Conservation (phyloP, 768 basidiomycete genomes). For the Lactifluus echinatus region DNA sequence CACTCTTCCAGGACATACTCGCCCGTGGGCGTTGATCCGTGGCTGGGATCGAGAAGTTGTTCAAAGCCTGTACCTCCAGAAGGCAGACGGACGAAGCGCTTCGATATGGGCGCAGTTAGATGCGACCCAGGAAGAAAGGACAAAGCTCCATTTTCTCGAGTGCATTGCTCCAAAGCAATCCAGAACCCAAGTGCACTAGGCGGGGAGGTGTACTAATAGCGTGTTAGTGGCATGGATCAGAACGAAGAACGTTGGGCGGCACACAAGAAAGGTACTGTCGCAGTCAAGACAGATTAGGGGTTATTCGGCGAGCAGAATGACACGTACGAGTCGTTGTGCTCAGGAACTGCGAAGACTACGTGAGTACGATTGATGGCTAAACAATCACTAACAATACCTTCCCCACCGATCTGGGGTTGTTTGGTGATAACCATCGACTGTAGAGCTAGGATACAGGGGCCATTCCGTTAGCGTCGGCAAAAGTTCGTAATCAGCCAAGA, state of each 20-base stretch:
- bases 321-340: constrained; percentile 89
- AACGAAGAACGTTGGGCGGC: constrained; percentile 19
- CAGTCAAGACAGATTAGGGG: no score
- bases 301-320: neutral
- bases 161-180: constrained; percentile 91
- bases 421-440: constrained; percentile 97
- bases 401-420: constrained; percentile 86
- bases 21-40: constrained; percentile 28
- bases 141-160: constrained; percentile 71
- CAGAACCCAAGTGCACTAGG: constrained; percentile 92
- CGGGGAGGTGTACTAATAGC: constrained; percentile 76
- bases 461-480: constrained; percentile 7
- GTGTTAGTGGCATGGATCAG: neutral
- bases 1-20: constrained; percentile 64
- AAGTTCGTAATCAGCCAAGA: constrained; percentile 3
- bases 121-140: constrained; percentile 92
- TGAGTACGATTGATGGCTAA: neutral
- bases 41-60: constrained; percentile 36
- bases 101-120: constrained; percentile 57
- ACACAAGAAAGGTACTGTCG: constrained; percentile 71
- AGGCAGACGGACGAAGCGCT: constrained; percentile 77
- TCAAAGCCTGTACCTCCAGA: constrained; percentile 83
- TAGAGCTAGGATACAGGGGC: constrained; percentile 41
- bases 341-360: constrained; percentile 47
- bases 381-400: constrained; percentile 43